Conservation (phyloP, 2,329 filamentous ascomycete genomes). For the Pleomassaria siparia region DNA sequence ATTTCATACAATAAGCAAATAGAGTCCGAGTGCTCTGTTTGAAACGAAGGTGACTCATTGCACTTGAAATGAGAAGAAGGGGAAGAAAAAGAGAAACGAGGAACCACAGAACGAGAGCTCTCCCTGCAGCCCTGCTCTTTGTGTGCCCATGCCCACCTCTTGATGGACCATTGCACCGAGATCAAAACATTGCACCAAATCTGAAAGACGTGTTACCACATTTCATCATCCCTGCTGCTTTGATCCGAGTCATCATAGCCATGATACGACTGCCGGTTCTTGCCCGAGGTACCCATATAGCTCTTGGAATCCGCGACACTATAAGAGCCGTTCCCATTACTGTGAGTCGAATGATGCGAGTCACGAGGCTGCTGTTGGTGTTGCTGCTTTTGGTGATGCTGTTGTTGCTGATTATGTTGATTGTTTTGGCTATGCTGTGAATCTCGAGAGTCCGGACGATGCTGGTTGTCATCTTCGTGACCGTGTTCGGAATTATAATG, state of each 20-base stretch:
- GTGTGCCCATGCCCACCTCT: too few species aligned
- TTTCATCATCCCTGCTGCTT: slow-evolving; percentile 38
- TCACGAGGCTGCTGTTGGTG: slow-evolving; percentile 20
- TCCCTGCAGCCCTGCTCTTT: background rate
- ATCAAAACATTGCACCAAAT: background rate
- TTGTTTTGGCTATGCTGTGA: slow-evolving; percentile 10
- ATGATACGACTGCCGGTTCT: slow-evolving; percentile 22
- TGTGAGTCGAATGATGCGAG: slow-evolving; percentile 37
- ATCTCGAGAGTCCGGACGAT: slow-evolving; percentile 12
- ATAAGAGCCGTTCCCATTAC: slow-evolving; percentile 33
- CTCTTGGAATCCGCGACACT: slow-evolving; percentile 41
- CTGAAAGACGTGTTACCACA: slow-evolving; percentile 31
- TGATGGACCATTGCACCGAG: too few species aligned
- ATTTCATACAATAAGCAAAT: background rate
- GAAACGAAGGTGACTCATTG: background rate
- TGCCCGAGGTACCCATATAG: slow-evolving; percentile 35
- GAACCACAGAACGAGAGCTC: too few species aligned
- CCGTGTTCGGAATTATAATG: slow-evolving; percentile 8
- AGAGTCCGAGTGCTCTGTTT: too few species aligned
- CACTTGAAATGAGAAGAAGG: background rate
- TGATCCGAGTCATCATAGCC: slow-evolving; percentile 33
- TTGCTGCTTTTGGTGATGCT: slow-evolving; percentile 7
- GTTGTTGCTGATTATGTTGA: slow-evolving; percentile 4
- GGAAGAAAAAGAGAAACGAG: background rate
- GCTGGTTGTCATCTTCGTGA: slow-evolving; percentile 14